A percentile compares a stretch with the other conserved stretches of the same genome.
phyloP scores from a whole-genome alignment of 2,329 filamentous ascomycete species.

The Fragosphaeria purpurea region DNA sequence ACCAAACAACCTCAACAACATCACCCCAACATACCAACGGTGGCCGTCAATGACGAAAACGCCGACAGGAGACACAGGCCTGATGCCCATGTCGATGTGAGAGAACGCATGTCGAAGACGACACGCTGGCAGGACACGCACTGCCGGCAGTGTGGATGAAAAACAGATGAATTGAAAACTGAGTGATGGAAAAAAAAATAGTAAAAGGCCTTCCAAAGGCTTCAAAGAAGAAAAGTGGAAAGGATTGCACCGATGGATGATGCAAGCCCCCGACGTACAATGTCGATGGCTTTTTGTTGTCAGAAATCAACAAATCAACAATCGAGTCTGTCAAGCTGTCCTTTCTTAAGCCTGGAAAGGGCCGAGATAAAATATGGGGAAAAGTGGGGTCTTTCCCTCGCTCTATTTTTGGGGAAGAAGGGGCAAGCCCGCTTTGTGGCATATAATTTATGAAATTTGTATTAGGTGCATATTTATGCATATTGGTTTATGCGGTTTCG shows the following conservation, averaged over 20 bases:
- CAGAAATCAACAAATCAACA: neutral
- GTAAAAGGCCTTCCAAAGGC: neutral
- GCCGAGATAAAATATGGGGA: neutral
- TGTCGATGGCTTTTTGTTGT: neutral
- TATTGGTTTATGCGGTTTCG: no score
- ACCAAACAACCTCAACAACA: no score
- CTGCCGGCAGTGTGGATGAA: constrained; percentile 2
- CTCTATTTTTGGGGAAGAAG: no score
- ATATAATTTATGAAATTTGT: no score
- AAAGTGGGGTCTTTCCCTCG: neutral
- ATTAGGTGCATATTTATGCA: no score
- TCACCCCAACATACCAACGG: no score
- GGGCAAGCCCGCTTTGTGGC: no score
- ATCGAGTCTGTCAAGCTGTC: constrained; percentile 17
- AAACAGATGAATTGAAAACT: neutral
- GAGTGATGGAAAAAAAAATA: neutral
- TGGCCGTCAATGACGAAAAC: constrained; percentile 32
- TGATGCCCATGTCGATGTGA: constrained; percentile 48
- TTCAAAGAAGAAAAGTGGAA: neutral
- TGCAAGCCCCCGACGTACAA: no score
- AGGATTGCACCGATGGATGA: neutral
- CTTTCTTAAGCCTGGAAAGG: constrained; percentile 14
- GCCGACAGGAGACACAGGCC: constrained; percentile 49
- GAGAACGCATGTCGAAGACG: constrained; percentile 35
- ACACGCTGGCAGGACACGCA: constrained; percentile 6